phyloP scores from a whole-genome alignment of 306 rosid genomes.

The Corylus americana region DNA sequence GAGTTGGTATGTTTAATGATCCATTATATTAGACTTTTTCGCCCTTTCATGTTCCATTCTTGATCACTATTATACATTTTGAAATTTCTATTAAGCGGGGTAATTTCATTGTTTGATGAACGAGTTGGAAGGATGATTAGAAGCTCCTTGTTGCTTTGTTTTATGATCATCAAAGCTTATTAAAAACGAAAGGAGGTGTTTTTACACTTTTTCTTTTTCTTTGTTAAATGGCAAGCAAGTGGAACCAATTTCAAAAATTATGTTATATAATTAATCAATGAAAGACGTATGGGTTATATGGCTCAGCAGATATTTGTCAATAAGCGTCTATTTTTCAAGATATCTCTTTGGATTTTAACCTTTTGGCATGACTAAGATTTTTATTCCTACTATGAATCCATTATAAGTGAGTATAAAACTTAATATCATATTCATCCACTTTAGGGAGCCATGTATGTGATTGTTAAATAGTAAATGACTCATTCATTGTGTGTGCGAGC shows the following conservation, averaged over 20 bases:
- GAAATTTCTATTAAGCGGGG: too few species aligned
- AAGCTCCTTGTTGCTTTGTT: too few species aligned
- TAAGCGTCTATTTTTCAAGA: neutral
- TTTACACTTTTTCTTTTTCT: neutral
- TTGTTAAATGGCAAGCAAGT: neutral
- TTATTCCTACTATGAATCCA: neutral
- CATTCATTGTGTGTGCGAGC: neutral
- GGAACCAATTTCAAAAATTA: neutral
- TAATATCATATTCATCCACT: neutral
- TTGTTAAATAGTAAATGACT: neutral
- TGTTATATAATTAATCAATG: neutral
- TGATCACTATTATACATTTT: neutral
- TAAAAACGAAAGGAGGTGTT: neutral
- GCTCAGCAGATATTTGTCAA: neutral
- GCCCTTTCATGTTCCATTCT: neutral
- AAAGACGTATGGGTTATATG: neutral
- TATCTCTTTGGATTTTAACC: neutral
- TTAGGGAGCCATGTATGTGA: neutral
- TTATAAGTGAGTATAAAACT: neutral
- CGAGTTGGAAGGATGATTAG: too few species aligned
- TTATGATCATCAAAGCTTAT: neutral
- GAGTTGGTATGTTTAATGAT: conserved; percentile 66
- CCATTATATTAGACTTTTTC: conserved; percentile 13
- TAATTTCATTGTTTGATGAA: too few species aligned
- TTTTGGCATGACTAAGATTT: neutral